A percentile compares a stretch with the other conserved stretches of the same genome.
Evolutionary conservation across 495 filamentous ascomycete species (phyloP).

Genomic region (Massariosphaeria phaeospora): DNA sequence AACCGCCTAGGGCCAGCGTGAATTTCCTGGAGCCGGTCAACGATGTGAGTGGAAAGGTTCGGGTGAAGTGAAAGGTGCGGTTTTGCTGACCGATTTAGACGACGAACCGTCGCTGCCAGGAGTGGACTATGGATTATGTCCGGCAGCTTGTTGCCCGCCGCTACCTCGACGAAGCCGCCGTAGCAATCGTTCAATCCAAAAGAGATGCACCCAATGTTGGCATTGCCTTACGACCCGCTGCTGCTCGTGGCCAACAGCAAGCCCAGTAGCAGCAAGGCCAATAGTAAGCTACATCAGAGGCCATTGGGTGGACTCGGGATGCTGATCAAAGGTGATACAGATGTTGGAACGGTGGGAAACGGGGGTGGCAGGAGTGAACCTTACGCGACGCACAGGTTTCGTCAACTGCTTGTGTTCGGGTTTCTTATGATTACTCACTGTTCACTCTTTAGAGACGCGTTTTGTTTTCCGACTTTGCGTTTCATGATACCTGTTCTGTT

Average conservation of each 20-base stretch:
- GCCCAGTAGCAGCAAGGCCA: neutral
- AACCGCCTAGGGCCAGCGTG: too few relatives aligned
- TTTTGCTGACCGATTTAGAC: neutral
- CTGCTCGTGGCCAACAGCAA: neutral
- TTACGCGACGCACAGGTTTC: neutral
- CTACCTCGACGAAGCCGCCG: neutral
- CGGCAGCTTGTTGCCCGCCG: neutral
- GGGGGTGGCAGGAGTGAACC: neutral
- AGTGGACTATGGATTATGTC: neutral
- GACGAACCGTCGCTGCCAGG: neutral
- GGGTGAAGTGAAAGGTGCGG: too few relatives aligned
- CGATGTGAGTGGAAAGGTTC: too few relatives aligned
- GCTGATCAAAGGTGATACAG: neutral
- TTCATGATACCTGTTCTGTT: neutral
- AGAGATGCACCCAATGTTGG: neutral
- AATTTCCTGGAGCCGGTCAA: too few relatives aligned
- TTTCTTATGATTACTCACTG: neutral
- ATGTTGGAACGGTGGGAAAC: neutral
- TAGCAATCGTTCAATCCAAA: neutral
- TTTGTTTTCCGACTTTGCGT: neutral
- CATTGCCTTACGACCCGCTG: neutral
- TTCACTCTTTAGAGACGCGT: neutral
- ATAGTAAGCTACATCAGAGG: neutral
- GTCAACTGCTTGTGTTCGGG: neutral
- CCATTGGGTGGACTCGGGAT: neutral